Conservation (phyloP, 2,329 filamentous ascomycete species). For the Xylariaceae sp. region DNA sequence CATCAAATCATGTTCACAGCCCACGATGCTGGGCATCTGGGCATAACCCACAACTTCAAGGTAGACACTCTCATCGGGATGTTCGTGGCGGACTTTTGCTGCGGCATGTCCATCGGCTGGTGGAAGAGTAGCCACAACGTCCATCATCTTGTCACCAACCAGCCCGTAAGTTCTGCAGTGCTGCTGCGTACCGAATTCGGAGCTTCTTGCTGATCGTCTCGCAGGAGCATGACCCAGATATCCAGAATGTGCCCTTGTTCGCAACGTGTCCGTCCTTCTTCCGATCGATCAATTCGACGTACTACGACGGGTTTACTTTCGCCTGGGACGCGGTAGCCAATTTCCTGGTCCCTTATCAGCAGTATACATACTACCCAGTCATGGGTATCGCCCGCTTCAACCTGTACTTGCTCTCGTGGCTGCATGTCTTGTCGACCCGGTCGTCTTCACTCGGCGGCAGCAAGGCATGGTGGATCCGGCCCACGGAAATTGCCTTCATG, state of each 20-base stretch:
- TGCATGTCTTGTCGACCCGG: constrained; percentile 55
- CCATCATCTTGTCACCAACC: constrained; percentile 64
- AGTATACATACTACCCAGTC: constrained; percentile 66
- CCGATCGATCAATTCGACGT: constrained; percentile 57
- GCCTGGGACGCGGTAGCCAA: constrained; percentile 59
- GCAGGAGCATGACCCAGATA: constrained; percentile 54
- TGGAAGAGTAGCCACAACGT: constrained; percentile 69
- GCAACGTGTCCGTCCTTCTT: constrained; percentile 65
- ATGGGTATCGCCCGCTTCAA: constrained; percentile 69
- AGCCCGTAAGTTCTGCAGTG: constrained; percentile 38
- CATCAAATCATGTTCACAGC: constrained; percentile 67
- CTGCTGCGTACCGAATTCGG: neutral
- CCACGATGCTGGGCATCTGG: constrained; percentile 61
- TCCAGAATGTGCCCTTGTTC: constrained; percentile 66
- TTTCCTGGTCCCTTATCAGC: constrained; percentile 56
- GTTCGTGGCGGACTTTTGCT: constrained; percentile 62
- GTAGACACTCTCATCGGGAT: constrained; percentile 58
- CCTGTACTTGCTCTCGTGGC: constrained; percentile 64
- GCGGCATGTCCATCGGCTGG: constrained; percentile 63
- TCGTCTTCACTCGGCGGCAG: constrained; percentile 52
- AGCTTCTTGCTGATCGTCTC: constrained; percentile 12
- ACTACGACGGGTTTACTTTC: constrained; percentile 60
- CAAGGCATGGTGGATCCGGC: constrained; percentile 64
- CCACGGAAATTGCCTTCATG: constrained; percentile 61
- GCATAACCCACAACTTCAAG: constrained; percentile 57